Evolutionary conservation across 139 green algal genomes (phyloP).

Genomic region (Chlamydomonas sp.): DNA sequence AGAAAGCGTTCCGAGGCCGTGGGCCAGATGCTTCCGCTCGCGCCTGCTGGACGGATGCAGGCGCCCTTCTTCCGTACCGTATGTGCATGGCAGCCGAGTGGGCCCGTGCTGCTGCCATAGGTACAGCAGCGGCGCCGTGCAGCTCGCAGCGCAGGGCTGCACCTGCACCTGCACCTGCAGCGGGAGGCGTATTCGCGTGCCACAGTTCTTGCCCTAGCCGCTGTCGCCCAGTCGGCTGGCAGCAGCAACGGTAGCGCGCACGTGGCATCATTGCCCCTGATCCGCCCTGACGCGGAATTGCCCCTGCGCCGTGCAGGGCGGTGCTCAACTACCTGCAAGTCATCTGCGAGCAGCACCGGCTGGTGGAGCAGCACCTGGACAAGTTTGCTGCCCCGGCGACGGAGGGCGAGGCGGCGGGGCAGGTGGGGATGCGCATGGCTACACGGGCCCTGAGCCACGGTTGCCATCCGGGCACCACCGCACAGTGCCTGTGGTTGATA

Average conservation of each 20-base stretch:
- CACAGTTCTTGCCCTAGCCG: neutral
- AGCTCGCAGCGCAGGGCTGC: neutral
- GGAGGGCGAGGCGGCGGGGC: conserved; percentile 7
- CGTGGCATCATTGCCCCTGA: neutral
- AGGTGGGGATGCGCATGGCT: neutral
- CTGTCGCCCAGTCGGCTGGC: neutral
- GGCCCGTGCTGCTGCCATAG: too few species aligned
- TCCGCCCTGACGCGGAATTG: neutral
- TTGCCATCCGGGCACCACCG: too few species aligned
- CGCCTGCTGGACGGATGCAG: too few species aligned
- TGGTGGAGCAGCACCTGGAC: conserved; percentile 60
- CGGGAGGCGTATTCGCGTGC: too few species aligned
- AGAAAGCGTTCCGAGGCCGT: too few species aligned
- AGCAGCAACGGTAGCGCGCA: neutral
- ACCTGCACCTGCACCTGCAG: neutral
- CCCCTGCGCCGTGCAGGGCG: conserved; percentile 5
- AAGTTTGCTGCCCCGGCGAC: conserved; percentile 45
- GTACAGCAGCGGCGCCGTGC: neutral
- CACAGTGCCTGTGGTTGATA: too few species aligned
- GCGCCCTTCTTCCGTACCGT: too few species aligned
- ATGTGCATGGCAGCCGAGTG: too few species aligned
- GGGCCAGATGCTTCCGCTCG: too few species aligned
- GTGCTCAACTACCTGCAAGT: conserved; percentile 50
- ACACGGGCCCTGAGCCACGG: neutral
- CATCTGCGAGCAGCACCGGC: conserved; percentile 60